phyloP scores from a whole-genome alignment of 2,329 filamentous ascomycete species.

The Fusarium sp. region DNA sequence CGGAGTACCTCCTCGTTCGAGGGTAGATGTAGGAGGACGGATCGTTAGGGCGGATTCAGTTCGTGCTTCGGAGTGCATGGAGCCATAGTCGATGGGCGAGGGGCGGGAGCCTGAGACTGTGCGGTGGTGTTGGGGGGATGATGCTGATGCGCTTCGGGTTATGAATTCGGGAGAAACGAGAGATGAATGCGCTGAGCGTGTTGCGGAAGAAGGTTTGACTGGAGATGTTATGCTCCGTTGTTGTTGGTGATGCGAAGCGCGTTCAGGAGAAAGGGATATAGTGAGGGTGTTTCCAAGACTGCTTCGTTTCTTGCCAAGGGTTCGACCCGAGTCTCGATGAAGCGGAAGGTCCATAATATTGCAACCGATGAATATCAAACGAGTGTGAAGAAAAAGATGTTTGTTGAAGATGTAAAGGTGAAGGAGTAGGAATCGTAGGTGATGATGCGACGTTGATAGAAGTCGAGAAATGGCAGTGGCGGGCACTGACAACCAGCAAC shows the following conservation, averaged over 20 bases:
- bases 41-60: conserved; percentile 39
- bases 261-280: conserved; percentile 32
- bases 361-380: not conserved
- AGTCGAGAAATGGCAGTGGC: conserved; percentile 3
- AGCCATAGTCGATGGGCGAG: conserved; percentile 25
- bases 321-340: conserved; percentile 13
- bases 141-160: conserved; percentile 12
- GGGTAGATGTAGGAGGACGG: conserved; percentile 14
- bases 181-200: conserved; percentile 11
- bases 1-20: conserved; percentile 21
- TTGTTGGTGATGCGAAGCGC: not conserved
- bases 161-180: conserved; percentile 23
- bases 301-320: conserved; percentile 34
- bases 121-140: conserved; percentile 2
- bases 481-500: conserved; percentile 15
- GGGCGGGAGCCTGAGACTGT: conserved; percentile 10
- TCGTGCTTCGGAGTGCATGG: conserved; percentile 15
- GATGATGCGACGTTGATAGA: not conserved
- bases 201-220: not conserved
- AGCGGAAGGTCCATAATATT: conserved; percentile 28
- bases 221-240: conserved; percentile 30
- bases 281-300: conserved; percentile 21
- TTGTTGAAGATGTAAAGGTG: not conserved
- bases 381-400: not conserved
- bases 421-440: not conserved